Evolutionary conservation across 768 basidiomycete genomes (phyloP).

Genomic region (Psilocybe sp.): DNA sequence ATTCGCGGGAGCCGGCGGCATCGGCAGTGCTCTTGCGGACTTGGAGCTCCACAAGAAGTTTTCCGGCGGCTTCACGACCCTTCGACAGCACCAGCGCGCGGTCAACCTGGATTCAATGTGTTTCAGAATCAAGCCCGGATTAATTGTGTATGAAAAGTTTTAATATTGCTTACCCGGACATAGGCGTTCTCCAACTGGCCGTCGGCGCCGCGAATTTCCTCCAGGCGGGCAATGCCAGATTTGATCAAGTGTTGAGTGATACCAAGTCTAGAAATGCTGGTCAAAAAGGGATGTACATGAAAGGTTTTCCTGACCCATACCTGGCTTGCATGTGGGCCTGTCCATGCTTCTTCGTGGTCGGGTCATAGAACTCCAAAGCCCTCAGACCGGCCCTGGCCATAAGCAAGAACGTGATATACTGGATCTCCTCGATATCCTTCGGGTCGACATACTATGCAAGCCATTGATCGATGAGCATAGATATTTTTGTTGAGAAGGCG

Average conservation of each 20-base stretch:
- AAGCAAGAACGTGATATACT: conserved; percentile 75
- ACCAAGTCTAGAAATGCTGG: conserved; percentile 52
- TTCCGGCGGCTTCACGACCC: conserved; percentile 67
- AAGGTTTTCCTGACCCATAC: conserved; percentile 33
- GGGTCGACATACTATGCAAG: conserved; percentile 56
- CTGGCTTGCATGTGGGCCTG: conserved; percentile 92
- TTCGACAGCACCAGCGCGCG: conserved; percentile 61
- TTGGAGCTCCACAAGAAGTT: conserved; percentile 77
- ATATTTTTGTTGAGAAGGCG: not conserved
- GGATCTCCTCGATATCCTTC: conserved; percentile 73
- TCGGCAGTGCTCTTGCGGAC: conserved; percentile 86
- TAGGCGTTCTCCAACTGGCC: conserved; percentile 67
- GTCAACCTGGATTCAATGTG: conserved; percentile 53
- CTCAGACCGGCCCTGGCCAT: conserved; percentile 86
- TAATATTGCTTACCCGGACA: conserved; percentile 50
- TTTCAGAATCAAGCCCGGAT: not conserved
- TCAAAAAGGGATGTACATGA: conserved; percentile 1
- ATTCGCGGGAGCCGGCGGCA: conserved; percentile 73
- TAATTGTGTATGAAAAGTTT: not conserved
- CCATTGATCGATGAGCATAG: not conserved
- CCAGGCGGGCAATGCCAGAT: conserved; percentile 65
- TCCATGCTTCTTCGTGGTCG: conserved; percentile 76
- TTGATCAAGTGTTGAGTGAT: conserved; percentile 79
- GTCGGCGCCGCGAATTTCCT: conserved; percentile 58
- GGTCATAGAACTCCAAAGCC: conserved; percentile 83